These are phyloP conservation scores for Beauveria pseudobassiana DNA, from an alignment of 2,329 filamentous ascomycete genomes.

Conservation along the genomic window DNA sequence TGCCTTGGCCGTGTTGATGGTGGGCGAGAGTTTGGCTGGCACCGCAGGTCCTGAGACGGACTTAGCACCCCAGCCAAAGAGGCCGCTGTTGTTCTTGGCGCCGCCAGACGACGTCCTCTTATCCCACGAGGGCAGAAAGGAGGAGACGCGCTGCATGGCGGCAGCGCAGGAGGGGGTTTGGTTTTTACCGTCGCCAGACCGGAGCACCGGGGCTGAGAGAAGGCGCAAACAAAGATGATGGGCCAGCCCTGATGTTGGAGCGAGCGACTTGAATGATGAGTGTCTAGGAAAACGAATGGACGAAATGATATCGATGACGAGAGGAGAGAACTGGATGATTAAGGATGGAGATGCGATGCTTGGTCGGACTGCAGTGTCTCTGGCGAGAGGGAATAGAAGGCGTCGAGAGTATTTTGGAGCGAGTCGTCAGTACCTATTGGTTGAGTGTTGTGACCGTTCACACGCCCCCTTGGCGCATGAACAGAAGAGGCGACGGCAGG, in stretches of 20 bases:
- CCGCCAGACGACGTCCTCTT: slow-evolving; percentile 30
- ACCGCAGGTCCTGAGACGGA: slow-evolving; percentile 29
- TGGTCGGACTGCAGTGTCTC: neutral
- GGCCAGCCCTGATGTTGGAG: neutral
- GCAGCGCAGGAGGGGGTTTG: slow-evolving; percentile 18
- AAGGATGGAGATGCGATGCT: neutral
- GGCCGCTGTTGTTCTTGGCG: slow-evolving; percentile 22
- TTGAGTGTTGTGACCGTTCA: neutral
- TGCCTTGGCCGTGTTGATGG: slow-evolving; percentile 28
- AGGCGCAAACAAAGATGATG: slow-evolving; percentile 7
- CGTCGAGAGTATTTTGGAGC: neutral
- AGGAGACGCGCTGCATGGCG: slow-evolving; percentile 37
- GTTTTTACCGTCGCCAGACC: slow-evolving; percentile 24
- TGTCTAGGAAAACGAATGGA: neutral
- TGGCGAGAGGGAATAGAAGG: neutral
- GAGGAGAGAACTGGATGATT: neutral
- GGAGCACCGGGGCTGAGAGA: slow-evolving; percentile 26
- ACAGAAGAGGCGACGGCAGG: slow-evolving; percentile 7
- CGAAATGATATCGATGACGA: neutral
- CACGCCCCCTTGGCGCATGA: slow-evolving; percentile 7
- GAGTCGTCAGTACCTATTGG: neutral
- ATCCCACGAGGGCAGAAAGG: slow-evolving; percentile 38
- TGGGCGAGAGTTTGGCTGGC: slow-evolving; percentile 20
- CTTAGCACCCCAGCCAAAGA: slow-evolving; percentile 42
- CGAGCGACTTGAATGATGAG: too few relatives aligned